Base-by-base conservation (phyloP, 2,329 filamentous ascomycete species). In the Aspergillus awamori region DNA sequence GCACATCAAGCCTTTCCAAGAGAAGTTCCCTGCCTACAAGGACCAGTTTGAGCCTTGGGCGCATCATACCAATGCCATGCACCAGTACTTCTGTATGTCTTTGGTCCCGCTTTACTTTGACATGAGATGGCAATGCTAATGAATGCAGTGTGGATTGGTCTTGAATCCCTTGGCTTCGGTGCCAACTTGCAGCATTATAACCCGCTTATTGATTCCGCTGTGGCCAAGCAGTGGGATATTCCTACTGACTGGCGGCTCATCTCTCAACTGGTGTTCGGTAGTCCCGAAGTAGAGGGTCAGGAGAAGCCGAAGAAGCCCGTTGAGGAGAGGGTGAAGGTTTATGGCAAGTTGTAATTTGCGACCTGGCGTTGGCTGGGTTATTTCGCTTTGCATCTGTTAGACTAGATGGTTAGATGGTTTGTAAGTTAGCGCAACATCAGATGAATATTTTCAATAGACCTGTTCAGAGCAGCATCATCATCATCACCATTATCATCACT, bases 151-250 rank as follows among this genome's bases (percentile, higher is more conserved):
- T 97, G 93, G 93, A 89, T 88, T 17, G 90, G 89, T 4, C 86
- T 97, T 60, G 90, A 93, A 80, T 84, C 88, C 63, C 92, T 95
- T 75, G 92, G 93, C 30, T 86, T 96, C 59, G 92, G 92, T 67
- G 90, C 89, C 74, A 96, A 93, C 83, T 84, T 97, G 57, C 93
- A 97, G 84, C 93, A 97, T 82, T 96, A 96, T 84, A 95, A 92
- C 85, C 92, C 92, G 20, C 78, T 97, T 61, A 86, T 96, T 69
- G 90, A 96, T 79, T 82, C 84, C 66, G 86, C 88, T 80, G 89
- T 93, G 57, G 79, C 84, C 48, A 81, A 81, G 64, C 81, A 86
- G 69, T 97, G 91, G 90, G 83, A 84, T 60, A 70, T 96, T 33
- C 89, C 91, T 47, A 72, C 79, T 17, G 84, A 84, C 69, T 97